Evolutionary conservation across 2,329 filamentous ascomycete genomes (phyloP).

Genomic region (Neopestalotiopsis sp.): DNA sequence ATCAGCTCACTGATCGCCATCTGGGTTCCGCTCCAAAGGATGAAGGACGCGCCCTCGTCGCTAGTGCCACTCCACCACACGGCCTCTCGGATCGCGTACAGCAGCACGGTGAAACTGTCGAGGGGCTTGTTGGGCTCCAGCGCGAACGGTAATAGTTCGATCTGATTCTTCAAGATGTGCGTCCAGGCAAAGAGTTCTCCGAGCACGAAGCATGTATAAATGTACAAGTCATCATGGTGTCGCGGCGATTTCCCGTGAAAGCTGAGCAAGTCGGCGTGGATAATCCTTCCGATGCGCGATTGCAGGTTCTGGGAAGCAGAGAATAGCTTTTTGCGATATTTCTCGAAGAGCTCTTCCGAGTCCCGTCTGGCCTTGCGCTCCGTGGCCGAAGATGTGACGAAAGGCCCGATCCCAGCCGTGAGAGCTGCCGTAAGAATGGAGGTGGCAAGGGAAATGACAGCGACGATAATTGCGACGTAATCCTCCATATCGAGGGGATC

Average conservation of each 20-base stretch:
- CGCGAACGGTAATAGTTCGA: background rate
- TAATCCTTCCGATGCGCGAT: background rate
- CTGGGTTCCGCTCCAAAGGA: background rate
- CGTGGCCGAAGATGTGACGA: background rate
- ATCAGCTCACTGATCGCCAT: background rate
- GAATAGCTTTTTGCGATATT: background rate
- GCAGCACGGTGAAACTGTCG: background rate
- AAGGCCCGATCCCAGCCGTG: background rate
- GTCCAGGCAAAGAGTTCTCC: background rate
- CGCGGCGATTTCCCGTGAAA: background rate
- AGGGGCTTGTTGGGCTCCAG: background rate
- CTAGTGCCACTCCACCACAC: no score
- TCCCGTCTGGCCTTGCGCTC: background rate
- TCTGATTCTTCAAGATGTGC: background rate
- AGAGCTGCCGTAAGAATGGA: background rate
- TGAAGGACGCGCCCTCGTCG: no score
- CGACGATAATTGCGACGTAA: background rate
- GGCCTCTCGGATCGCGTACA: background rate
- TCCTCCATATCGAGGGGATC: no score
- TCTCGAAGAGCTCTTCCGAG: background rate
- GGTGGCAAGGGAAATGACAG: background rate
- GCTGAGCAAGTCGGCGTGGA: background rate
- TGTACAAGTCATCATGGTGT: background rate
- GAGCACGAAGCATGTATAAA: background rate
- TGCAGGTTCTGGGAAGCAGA: background rate